A percentile compares a stretch with the other conserved stretches of the same genome.
Conservation (phyloP, 2,329 filamentous ascomycete species). For the Microcyclosporella mali region DNA sequence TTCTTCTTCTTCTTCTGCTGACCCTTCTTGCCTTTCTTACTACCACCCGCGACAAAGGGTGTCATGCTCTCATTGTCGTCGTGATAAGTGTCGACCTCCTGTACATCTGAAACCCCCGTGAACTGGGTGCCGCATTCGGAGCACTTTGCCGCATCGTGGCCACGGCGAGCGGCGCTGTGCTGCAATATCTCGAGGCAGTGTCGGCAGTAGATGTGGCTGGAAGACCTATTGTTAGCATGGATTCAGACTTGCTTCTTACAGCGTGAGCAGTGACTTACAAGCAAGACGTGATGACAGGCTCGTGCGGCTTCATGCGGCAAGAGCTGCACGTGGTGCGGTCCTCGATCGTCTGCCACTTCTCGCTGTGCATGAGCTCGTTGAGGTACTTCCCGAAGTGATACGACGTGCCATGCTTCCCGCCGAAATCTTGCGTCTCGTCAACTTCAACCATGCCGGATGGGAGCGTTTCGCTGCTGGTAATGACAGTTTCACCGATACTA, state of each 20-base stretch:
- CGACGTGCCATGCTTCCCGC: slow-evolving; percentile 33
- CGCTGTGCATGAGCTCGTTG: slow-evolving; percentile 27
- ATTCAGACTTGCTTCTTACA: too few species aligned
- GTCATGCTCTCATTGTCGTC: neutral
- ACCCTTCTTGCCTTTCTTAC: slow-evolving; percentile 5
- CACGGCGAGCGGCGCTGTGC: slow-evolving; percentile 25
- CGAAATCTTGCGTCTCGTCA: slow-evolving; percentile 15
- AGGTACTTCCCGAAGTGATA: slow-evolving; percentile 41
- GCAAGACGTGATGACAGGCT: slow-evolving; percentile 46
- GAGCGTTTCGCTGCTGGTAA: slow-evolving; percentile 14
- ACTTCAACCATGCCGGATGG: slow-evolving; percentile 15
- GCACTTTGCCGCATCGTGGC: slow-evolving; percentile 27
- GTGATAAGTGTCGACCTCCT: neutral
- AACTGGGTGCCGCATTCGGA: slow-evolving; percentile 31
- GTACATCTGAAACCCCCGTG: slow-evolving; percentile 8
- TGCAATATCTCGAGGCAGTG: slow-evolving; percentile 39
- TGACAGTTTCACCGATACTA: slow-evolving; percentile 14
- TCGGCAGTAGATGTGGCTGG: slow-evolving; percentile 48
- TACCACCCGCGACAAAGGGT: neutral
- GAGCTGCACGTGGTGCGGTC: slow-evolving; percentile 35
- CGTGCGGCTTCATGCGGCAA: slow-evolving; percentile 38
- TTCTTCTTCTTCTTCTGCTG: slow-evolving; percentile 19
- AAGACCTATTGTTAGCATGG: too few species aligned
- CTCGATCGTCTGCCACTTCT: slow-evolving; percentile 34
- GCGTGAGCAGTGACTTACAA: slow-evolving; percentile 11